Evolutionary conservation across 192 early-diverging fungal genomes (phyloP).

Genomic region (Backusella parvicylindrica): DNA sequence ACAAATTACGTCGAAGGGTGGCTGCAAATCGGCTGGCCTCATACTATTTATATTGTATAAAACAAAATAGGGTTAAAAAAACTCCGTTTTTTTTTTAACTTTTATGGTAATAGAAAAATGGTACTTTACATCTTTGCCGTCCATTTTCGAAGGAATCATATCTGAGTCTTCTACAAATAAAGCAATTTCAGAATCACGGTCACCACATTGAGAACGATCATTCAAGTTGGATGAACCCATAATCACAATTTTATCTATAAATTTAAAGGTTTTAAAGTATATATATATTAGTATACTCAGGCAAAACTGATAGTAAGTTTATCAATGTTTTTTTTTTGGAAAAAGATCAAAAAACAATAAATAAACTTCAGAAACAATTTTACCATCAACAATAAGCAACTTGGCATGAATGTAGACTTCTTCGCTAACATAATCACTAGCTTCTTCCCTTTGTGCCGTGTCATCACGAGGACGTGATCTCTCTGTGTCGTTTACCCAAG

Average conservation of each 20-base stretch:
- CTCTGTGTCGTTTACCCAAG: slow-evolving; percentile 22
- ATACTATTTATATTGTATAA: slow-evolving; percentile 37
- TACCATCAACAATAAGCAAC: slow-evolving; percentile 81
- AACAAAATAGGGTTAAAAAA: not conserved
- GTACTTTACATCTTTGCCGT: slow-evolving; percentile 50
- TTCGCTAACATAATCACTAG: slow-evolving; percentile 65
- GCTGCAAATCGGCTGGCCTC: slow-evolving; percentile 72
- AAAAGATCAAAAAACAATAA: not conserved
- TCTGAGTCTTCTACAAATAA: slow-evolving; percentile 75
- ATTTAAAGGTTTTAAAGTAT: not conserved
- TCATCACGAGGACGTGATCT: slow-evolving; percentile 5
- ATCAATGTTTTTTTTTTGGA: too few relatives aligned
- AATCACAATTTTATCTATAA: slow-evolving; percentile 67
- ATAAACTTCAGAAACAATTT: not conserved
- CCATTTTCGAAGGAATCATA: slow-evolving; percentile 66
- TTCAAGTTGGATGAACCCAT: slow-evolving; percentile 91
- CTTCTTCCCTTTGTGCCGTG: slow-evolving; percentile 6
- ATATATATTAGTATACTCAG: not conserved
- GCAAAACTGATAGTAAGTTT: too few relatives aligned
- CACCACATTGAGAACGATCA: slow-evolving; percentile 85
- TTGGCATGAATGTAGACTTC: slow-evolving; percentile 88
- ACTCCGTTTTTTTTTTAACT: not conserved
- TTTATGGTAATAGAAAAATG: not conserved
- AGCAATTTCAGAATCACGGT: slow-evolving; percentile 87
- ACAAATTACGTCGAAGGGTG: slow-evolving; percentile 70